Conservation (phyloP, 2,329 filamentous ascomycete species). For the Colletotrichum magnum region DNA sequence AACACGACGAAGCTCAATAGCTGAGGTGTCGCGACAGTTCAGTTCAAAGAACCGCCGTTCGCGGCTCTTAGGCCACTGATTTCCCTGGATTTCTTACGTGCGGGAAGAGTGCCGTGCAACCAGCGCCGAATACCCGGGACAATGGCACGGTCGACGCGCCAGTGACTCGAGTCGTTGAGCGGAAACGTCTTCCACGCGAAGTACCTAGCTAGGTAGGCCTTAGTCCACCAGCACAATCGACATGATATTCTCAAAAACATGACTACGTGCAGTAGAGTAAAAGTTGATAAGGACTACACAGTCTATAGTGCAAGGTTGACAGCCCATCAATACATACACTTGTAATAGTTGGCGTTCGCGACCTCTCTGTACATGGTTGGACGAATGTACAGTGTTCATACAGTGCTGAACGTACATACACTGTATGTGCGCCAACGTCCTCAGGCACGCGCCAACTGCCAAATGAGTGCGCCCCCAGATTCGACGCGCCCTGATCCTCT, state of each 20-base stretch:
- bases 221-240: neutral
- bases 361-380: no score
- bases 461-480: constrained; percentile 29
- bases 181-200: neutral
- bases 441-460: constrained; percentile 33
- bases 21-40: neutral
- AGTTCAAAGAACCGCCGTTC: neutral
- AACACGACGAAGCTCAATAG: no score
- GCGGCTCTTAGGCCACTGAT: constrained; percentile 7
- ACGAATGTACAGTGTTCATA: neutral
- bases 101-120: constrained; percentile 18
- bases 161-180: neutral
- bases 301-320: no score
- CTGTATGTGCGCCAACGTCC: constrained; percentile 9
- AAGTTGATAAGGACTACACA: no score
- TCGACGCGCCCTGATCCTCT: constrained; percentile 30
- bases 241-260: no score
- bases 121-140: neutral
- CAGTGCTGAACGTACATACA: neutral
- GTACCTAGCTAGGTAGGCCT: neutral
- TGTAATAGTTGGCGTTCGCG: no score
- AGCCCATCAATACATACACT: no score
- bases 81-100: neutral
- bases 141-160: neutral
- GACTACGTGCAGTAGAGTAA: no score